Percentiles rank a stretch among this genome's conserved stretches.
These are phyloP conservation scores for Apiosordaria backusii DNA, from an alignment of 495 filamentous ascomycete genomes.

Conservation along the genomic window DNA sequence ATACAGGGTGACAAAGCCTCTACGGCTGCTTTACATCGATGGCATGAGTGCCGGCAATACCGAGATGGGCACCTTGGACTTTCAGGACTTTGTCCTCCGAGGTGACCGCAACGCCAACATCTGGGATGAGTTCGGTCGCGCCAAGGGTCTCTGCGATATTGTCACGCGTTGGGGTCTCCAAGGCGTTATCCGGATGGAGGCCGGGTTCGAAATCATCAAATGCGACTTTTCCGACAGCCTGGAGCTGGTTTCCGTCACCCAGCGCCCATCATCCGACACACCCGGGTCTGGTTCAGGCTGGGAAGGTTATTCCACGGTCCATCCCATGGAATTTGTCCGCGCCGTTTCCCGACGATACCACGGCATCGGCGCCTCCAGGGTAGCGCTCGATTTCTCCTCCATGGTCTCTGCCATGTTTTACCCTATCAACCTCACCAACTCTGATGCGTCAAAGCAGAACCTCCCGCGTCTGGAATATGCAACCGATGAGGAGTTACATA, in stretches of 20 bases:
- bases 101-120: constrained; percentile 1
- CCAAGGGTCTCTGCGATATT: constrained; percentile 48
- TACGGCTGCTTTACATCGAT: constrained; percentile 60
- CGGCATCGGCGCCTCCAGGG: constrained; percentile 53
- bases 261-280: constrained; percentile 9
- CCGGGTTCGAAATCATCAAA: constrained; percentile 67
- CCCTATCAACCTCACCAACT: constrained; percentile 52
- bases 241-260: constrained; percentile 19
- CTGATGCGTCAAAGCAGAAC: constrained; percentile 29
- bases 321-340: constrained; percentile 34
- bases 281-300: neutral
- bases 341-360: constrained; percentile 55
- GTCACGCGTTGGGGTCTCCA: constrained; percentile 52
- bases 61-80: constrained; percentile 57
- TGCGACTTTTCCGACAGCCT: constrained; percentile 51
- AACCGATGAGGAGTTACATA: constrained; percentile 33
- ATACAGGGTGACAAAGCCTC: constrained; percentile 45
- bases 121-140: constrained; percentile 43
- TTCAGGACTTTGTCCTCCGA: constrained; percentile 54
- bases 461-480: constrained; percentile 49
- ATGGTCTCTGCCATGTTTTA: constrained; percentile 60
- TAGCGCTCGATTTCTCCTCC: constrained; percentile 56
- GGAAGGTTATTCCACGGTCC: neutral
- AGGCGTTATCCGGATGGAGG: constrained; percentile 64
- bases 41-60: constrained; percentile 60